A percentile compares a stretch with the other conserved stretches of the same genome.
Evolutionary conservation across 1,284 basidiomycete species (phyloP).

Genomic region (Cutaneotrichosporon cyanovorans): DNA sequence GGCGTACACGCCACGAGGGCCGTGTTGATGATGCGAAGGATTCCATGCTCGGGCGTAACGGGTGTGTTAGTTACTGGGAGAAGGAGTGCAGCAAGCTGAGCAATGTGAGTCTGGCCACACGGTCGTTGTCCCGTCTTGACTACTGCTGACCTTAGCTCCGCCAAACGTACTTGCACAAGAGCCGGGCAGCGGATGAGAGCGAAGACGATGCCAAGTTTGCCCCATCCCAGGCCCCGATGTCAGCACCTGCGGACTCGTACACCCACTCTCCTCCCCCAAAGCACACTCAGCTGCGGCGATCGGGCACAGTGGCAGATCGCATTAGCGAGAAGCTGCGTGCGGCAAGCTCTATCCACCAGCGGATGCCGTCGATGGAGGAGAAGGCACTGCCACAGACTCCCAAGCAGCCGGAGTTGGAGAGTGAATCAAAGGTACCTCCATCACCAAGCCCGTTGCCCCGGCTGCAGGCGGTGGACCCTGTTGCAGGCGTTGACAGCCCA

Average conservation of each 20-base stretch:
- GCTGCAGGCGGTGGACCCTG: not conserved
- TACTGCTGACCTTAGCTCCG: slow-evolving; percentile 51
- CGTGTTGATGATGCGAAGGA: slow-evolving; percentile 31
- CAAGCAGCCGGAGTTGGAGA: too few relatives aligned
- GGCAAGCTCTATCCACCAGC: slow-evolving; percentile 15
- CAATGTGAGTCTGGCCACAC: slow-evolving; percentile 41
- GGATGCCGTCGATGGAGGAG: slow-evolving; percentile 24
- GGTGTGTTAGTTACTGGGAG: slow-evolving; percentile 62
- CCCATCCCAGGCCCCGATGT: slow-evolving; percentile 47
- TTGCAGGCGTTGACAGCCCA: slow-evolving; percentile 10
- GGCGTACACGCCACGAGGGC: slow-evolving; percentile 37
- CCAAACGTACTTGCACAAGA: slow-evolving; percentile 67
- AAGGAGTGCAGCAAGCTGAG: slow-evolving; percentile 44
- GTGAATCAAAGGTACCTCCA: too few relatives aligned
- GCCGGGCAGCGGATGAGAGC: slow-evolving; percentile 71
- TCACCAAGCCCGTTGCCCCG: not conserved
- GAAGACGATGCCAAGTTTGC: slow-evolving; percentile 86
- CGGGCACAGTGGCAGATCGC: slow-evolving; percentile 44
- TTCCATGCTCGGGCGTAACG: slow-evolving; percentile 50
- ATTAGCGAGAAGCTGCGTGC: slow-evolving; percentile 44
- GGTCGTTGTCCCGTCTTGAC: too few relatives aligned
- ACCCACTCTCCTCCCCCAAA: slow-evolving; percentile 63
- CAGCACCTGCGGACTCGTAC: slow-evolving; percentile 56
- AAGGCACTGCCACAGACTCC: slow-evolving; percentile 10
- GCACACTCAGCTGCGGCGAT: slow-evolving; percentile 18